Evolutionary conservation across 176 grass and related monocot genomes (phyloP), one percentile per base, ranked within the genome.

Genomic region (Triticum dicoccoides): DNA sequence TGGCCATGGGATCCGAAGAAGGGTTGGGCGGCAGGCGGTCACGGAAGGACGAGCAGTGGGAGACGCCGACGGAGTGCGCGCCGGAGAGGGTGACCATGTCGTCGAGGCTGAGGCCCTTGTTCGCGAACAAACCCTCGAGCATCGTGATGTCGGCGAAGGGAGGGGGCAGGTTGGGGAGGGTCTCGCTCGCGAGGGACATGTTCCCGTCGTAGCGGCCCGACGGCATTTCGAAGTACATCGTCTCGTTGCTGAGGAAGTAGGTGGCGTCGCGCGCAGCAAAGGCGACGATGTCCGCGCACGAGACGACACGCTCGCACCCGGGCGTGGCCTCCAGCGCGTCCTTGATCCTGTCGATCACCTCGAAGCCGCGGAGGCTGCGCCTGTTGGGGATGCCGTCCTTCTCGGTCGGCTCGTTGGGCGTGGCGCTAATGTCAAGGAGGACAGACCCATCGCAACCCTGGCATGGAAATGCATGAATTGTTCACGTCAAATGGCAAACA

Each of bases 51-150:
- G 86, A 77, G 51, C 89, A 91, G 54, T 87, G 89, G 51, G 89
- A 84, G 8, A 34, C 30, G 32, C 89, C 85, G 29, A 87, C 9
- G 29, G 75, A 51, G 80, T 91, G 89, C 4, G 89, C 89, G 8
- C 89, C 89, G 14, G 89, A 85, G 85, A 93, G 91, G 20, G 37
- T 56, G 29, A 88, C 82, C 70, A 93, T 62, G 12, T 93, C 91
- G 8, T 14, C 72, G 66, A 47, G 0, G 80, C 11, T 13, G 65
- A 93, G 75, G 9, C 76, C 84, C 32, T 88, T 93, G 47, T 11
- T 21, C 0, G 9, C 4, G 33, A 72, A 72, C 35, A 72, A 42
- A 6, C 18, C 20, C 69, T 72, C 37, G 37, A 72, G 69, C 4
- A 23, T 0, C 4, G 4, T 3, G 35, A 23, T 20, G 20, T 42